Conservation (phyloP, 139 green algal genomes). For the Chlamydomonas asymmetrica region DNA sequence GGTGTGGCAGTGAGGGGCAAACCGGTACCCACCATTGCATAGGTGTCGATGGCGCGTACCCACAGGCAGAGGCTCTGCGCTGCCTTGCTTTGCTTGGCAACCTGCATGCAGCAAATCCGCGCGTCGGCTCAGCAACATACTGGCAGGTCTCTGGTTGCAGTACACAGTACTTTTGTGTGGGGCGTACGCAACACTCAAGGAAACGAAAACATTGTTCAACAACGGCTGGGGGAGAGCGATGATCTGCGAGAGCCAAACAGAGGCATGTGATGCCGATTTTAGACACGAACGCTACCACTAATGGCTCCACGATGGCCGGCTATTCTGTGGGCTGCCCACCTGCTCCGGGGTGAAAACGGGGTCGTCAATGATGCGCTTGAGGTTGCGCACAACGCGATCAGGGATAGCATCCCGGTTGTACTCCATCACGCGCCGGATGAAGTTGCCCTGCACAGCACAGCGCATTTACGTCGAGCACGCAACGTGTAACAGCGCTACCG, state of each 20-base stretch:
- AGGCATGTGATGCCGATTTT: too few species aligned
- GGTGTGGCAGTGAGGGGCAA: background rate
- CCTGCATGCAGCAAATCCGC: conserved; percentile 35
- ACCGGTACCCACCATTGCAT: conserved; percentile 42
- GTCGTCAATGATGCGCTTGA: conserved; percentile 71
- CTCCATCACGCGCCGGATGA: conserved; percentile 71
- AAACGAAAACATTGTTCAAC: too few species aligned
- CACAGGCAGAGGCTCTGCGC: conserved; percentile 83
- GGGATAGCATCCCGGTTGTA: conserved; percentile 79
- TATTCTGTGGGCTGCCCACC: conserved; percentile 15
- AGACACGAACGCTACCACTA: too few species aligned
- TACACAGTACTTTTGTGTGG: too few species aligned
- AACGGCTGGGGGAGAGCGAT: too few species aligned
- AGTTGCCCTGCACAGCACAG: too few species aligned
- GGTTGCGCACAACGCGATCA: conserved; percentile 38
- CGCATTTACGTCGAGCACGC: too few species aligned
- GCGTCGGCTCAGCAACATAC: too few species aligned
- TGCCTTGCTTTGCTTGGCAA: conserved; percentile 75
- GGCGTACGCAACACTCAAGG: too few species aligned
- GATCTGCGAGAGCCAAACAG: background rate
- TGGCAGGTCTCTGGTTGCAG: too few species aligned
- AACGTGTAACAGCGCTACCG: too few species aligned
- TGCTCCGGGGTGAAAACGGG: conserved; percentile 70
- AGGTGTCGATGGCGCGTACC: conserved; percentile 84
- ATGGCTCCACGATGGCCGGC: background rate